These are phyloP conservation scores for Hemileia vastatrix DNA, from an alignment of 1,284 basidiomycete genomes.

Conservation along the genomic window DNA sequence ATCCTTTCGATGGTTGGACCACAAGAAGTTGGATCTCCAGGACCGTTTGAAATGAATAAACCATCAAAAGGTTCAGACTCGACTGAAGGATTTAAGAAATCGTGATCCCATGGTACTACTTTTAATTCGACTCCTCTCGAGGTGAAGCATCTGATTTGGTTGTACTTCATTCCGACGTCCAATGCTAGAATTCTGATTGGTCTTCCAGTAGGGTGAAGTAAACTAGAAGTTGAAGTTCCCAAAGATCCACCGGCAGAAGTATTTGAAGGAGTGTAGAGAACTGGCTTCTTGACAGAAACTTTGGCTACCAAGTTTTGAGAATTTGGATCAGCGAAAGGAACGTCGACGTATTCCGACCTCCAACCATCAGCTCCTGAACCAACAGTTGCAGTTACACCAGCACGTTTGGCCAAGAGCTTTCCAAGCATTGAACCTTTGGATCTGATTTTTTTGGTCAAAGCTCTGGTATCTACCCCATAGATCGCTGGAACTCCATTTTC, in stretches of 20 bases:
- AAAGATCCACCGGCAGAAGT: too few species aligned
- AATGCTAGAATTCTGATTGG: constrained; percentile 75
- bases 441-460: constrained; percentile 88
- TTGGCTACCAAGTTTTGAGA: constrained; percentile 76
- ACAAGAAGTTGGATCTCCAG: constrained; percentile 85
- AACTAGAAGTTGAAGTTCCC: constrained; percentile 48
- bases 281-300: constrained; percentile 65
- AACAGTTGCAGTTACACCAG: constrained; percentile 41
- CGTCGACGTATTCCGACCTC: constrained; percentile 67
- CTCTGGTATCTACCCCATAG: constrained; percentile 91
- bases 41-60: constrained; percentile 93
- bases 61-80: constrained; percentile 77
- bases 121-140: constrained; percentile 88
- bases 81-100: constrained; percentile 65
- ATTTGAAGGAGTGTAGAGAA: constrained; percentile 58
- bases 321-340: constrained; percentile 84
- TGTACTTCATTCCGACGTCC: constrained; percentile 99
- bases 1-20: constrained; percentile 61
- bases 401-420: constrained; percentile 60
- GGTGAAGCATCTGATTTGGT: constrained; percentile 95
- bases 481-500: constrained; percentile 90
- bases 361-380: constrained; percentile 50
- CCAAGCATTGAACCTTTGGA: constrained; percentile 89
- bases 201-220: constrained; percentile 67
- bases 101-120: constrained; percentile 94